Conservation (phyloP, 2,329 filamentous ascomycete species). For the Curvularia verruculosa region DNA sequence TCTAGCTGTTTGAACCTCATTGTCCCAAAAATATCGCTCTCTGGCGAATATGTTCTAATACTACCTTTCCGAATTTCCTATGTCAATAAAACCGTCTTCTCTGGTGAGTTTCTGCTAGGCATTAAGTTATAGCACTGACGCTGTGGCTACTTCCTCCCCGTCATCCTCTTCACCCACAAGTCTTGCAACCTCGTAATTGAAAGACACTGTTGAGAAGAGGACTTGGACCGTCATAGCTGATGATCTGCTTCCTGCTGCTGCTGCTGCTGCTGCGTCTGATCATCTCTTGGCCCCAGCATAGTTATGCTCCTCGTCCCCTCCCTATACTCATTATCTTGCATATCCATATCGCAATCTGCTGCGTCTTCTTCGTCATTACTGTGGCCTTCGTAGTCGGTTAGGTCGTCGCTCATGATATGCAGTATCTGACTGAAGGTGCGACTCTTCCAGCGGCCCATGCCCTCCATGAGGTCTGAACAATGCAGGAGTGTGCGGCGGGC, state of each 20-base stretch:
- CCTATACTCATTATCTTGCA: background rate
- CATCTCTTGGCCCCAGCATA: background rate
- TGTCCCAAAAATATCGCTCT: background rate
- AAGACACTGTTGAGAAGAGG: constrained; percentile 28
- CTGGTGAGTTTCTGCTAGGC: too few relatives aligned
- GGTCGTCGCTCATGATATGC: constrained; percentile 61
- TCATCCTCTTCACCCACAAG: constrained; percentile 35
- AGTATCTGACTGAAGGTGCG: constrained; percentile 59
- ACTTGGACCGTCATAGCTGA: constrained; percentile 34
- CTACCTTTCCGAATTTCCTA: background rate
- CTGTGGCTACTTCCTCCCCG: background rate
- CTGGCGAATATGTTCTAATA: background rate
- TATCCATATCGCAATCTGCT: background rate
- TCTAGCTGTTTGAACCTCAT: background rate
- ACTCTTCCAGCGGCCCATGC: constrained; percentile 59
- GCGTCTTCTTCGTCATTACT: constrained; percentile 16
- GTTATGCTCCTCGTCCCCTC: background rate
- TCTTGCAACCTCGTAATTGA: constrained; percentile 31
- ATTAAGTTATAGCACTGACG: background rate
- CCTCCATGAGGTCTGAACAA: constrained; percentile 60
- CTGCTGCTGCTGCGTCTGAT: background rate
- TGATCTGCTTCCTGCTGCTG: background rate
- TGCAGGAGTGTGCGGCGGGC: constrained; percentile 59
- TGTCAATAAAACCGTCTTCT: too few relatives aligned
- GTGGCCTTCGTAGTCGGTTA: constrained; percentile 45